phyloP scores from a whole-genome alignment of 306 rosid species.

The Biancaea sappan region DNA sequence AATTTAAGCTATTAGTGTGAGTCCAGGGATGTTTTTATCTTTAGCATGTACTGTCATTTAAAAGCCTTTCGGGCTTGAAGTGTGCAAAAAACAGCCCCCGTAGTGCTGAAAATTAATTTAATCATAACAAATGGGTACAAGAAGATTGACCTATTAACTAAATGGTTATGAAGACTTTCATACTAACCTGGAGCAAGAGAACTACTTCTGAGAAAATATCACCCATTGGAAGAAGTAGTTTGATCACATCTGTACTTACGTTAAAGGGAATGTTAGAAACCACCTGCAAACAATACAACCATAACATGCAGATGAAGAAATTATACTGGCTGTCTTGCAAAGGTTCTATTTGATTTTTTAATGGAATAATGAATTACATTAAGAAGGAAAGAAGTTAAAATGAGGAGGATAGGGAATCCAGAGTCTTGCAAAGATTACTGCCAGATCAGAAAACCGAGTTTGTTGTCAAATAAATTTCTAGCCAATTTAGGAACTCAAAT shows the following conservation, averaged over 20 bases:
- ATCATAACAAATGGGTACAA: background rate
- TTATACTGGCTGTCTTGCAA: constrained; percentile 6
- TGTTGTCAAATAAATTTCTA: constrained; percentile 14
- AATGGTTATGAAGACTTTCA: background rate
- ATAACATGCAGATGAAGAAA: constrained; percentile 28
- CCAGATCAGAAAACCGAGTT: constrained; percentile 3
- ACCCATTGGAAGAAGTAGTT: constrained; percentile 94
- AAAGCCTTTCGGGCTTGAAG: background rate
- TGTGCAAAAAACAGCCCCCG: background rate
- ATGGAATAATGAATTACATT: background rate
- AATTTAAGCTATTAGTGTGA: background rate
- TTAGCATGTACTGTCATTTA: background rate
- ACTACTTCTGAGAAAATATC: constrained; percentile 82
- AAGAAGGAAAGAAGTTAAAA: background rate
- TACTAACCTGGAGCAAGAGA: constrained; percentile 78
- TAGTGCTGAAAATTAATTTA: background rate
- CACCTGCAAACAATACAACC: constrained; percentile 56
- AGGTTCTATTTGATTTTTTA: background rate
- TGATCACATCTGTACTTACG: constrained; percentile 78
- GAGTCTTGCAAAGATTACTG: constrained; percentile 14
- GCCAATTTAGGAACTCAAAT: background rate
- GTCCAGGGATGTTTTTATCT: background rate
- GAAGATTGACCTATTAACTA: background rate
- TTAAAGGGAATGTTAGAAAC: constrained; percentile 90
- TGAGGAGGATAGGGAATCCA: background rate